Evolutionary conservation across 2,329 filamentous ascomycete genomes (phyloP).

Genomic region (Coleophoma crateriformis): DNA sequence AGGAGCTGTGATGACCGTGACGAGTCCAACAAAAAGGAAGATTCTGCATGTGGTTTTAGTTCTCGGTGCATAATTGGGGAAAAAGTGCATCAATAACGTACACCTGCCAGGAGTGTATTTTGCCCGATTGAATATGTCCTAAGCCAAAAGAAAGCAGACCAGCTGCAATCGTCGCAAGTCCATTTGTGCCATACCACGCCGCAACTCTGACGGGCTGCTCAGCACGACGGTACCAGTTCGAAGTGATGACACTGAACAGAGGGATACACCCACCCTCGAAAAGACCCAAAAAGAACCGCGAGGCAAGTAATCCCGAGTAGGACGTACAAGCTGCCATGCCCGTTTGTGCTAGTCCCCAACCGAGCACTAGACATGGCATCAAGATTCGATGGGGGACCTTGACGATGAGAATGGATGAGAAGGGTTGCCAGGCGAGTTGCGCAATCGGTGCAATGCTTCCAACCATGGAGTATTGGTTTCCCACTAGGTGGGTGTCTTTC

Average conservation of each 20-base stretch:
- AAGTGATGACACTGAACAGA: slow-evolving; percentile 30
- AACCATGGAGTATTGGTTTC: slow-evolving; percentile 47
- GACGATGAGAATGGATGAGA: slow-evolving; percentile 54
- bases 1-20: slow-evolving; percentile 53
- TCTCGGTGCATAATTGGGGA: slow-evolving; percentile 17
- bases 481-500: slow-evolving; percentile 45
- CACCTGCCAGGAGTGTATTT: slow-evolving; percentile 31
- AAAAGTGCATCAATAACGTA: slow-evolving; percentile 30
- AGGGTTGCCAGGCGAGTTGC: slow-evolving; percentile 55
- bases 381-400: slow-evolving; percentile 53
- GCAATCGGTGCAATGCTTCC: slow-evolving; percentile 53
- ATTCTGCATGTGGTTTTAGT: slow-evolving; percentile 52
- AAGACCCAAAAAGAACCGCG: slow-evolving; percentile 78
- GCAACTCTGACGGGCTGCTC: slow-evolving; percentile 32
- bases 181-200: slow-evolving; percentile 27
- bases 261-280: slow-evolving; percentile 56
- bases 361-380: slow-evolving; percentile 43
- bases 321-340: slow-evolving; percentile 43
- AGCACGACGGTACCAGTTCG: slow-evolving; percentile 31
- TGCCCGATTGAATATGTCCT: slow-evolving; percentile 36
- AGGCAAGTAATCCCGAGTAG: slow-evolving; percentile 70
- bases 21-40: slow-evolving; percentile 57
- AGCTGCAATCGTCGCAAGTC: slow-evolving; percentile 23
- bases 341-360: slow-evolving; percentile 42
- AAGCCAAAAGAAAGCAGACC: slow-evolving; percentile 25